Conservation (phyloP, 2,329 filamentous ascomycete genomes). For the Penicillium capsulatum region DNA sequence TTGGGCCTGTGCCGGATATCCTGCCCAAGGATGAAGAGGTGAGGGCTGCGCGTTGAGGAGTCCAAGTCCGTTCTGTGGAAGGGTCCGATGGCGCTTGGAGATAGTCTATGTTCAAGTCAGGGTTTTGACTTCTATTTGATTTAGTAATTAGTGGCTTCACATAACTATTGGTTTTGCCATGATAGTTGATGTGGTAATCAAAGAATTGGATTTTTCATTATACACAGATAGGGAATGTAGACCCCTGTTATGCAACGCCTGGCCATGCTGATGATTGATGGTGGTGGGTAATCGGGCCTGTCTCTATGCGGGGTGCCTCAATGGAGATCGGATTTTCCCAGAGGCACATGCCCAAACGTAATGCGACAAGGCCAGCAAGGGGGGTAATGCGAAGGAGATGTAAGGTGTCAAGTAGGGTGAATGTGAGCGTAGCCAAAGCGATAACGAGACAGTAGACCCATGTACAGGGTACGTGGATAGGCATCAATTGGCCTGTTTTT, state of each 20-base stretch:
- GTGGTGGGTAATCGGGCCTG: slow-evolving; percentile 10
- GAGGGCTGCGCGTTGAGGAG: slow-evolving; percentile 6
- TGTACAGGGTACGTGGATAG: slow-evolving; percentile 14
- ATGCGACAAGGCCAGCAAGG: slow-evolving; percentile 1
- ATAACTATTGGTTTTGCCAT: too few relatives aligned
- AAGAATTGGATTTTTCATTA: slow-evolving; percentile 1
- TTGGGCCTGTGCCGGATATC: slow-evolving; percentile 81
- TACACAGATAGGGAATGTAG: slow-evolving; percentile 18
- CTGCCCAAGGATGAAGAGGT: slow-evolving; percentile 76
- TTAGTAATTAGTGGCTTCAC: too few relatives aligned
- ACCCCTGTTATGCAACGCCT: slow-evolving; percentile 30
- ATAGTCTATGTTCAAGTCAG: too few relatives aligned
- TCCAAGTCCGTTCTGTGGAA: neutral
- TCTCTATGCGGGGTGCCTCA: slow-evolving; percentile 8
- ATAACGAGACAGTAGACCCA: slow-evolving; percentile 9
- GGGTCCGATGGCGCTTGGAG: neutral
- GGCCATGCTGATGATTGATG: slow-evolving; percentile 29
- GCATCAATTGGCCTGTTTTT: slow-evolving; percentile 12
- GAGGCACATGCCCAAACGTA: neutral
- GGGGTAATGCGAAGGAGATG: slow-evolving; percentile 7
- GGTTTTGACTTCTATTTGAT: too few relatives aligned
- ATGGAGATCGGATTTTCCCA: neutral
- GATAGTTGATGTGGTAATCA: too few relatives aligned
- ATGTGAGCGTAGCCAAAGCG: neutral
- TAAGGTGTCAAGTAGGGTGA: slow-evolving; percentile 3